Conservation (phyloP, 306 rosid species). For the Benincasa hispida region DNA sequence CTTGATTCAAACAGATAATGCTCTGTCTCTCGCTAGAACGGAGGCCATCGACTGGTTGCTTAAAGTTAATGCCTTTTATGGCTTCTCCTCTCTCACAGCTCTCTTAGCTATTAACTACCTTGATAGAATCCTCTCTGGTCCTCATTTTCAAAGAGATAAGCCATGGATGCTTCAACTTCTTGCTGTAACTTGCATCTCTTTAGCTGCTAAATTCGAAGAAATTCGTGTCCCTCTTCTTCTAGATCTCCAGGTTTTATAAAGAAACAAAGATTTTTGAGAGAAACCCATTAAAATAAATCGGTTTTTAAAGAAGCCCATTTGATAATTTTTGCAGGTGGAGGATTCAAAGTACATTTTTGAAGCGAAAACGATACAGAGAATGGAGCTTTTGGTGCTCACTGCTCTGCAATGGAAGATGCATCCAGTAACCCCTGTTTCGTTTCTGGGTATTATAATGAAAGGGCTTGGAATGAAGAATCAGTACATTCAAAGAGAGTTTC, state of each 20-base stretch:
- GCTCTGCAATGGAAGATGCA: constrained; percentile 91
- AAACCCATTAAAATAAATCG: neutral
- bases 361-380: constrained; percentile 75
- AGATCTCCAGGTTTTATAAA: constrained; percentile 86
- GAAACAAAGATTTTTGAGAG: neutral
- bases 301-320: neutral
- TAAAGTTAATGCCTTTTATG: constrained; percentile 56
- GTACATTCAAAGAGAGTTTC: constrained; percentile 53
- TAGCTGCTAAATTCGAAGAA: constrained; percentile 96
- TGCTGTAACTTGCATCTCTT: constrained; percentile 79
- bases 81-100: constrained; percentile 70
- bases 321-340: constrained; percentile 34
- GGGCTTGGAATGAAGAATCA: constrained; percentile 61
- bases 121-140: constrained; percentile 50
- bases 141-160: constrained; percentile 60
- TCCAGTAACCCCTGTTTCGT: constrained; percentile 79
- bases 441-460: constrained; percentile 61
- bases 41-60: constrained; percentile 77
- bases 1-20: neutral
- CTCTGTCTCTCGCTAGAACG: constrained; percentile 27
- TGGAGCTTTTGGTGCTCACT: constrained; percentile 80
- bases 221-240: constrained; percentile 82
- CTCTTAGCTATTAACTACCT: constrained; percentile 64
- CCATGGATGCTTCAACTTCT: constrained; percentile 88
- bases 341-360: constrained; percentile 52